Evolutionary conservation across 2,329 filamentous ascomycete species (phyloP).

Genomic region (Nectriaceae sp.): DNA sequence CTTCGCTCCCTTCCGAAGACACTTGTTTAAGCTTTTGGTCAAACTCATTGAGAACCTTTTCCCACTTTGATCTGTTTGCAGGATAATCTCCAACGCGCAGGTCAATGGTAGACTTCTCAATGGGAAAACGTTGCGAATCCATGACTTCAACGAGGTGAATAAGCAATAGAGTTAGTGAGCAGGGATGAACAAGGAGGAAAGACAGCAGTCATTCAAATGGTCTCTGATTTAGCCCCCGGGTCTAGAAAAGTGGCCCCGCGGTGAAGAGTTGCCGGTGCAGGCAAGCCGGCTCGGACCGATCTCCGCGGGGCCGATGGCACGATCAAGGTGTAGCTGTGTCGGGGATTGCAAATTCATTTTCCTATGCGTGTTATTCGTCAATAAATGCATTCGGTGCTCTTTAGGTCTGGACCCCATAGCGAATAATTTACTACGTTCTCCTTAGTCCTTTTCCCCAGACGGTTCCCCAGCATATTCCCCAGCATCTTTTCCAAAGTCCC

Average conservation of each 20-base stretch:
- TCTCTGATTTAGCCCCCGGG: not conserved
- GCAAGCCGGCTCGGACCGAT: not conserved
- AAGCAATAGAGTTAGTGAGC: not conserved
- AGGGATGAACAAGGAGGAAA: not conserved
- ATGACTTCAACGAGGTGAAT: not conserved
- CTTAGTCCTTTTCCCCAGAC: no score
- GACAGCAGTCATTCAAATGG: not conserved
- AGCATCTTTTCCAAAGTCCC: not conserved
- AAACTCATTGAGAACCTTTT: slow-evolving; percentile 26
- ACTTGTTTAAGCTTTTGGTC: slow-evolving; percentile 29
- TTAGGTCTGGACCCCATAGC: no score
- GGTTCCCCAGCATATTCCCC: no score
- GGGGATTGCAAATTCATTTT: no score
- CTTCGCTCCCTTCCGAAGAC: slow-evolving; percentile 31
- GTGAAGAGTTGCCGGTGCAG: not conserved
- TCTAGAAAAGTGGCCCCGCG: not conserved
- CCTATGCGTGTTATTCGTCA: no score
- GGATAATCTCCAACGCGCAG: slow-evolving; percentile 3
- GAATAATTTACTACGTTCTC: no score
- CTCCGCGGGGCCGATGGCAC: not conserved
- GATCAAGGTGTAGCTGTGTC: no score
- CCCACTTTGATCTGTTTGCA: slow-evolving; percentile 6
- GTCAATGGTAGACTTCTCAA: slow-evolving; percentile 3
- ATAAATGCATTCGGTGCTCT: no score
- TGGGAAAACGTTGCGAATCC: not conserved